Base-by-base conservation (phyloP, 2,329 filamentous ascomycete genomes). In the Clonostachys rhizophaga region DNA sequence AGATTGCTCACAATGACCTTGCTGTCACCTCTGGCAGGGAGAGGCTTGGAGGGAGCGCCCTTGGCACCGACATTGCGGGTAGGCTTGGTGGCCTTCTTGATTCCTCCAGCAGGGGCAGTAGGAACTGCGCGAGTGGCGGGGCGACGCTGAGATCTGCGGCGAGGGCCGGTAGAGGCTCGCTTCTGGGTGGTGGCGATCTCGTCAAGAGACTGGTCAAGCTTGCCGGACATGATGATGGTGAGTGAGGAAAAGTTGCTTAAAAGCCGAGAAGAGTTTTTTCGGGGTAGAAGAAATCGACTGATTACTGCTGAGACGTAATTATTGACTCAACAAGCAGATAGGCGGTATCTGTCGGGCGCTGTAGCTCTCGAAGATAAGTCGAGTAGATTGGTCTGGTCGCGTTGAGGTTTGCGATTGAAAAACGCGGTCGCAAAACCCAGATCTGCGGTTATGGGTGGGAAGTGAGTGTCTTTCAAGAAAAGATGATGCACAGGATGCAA, bases 1-100 rank as follows among this genome's bases (percentile, higher is more conserved):
- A 99, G 81, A 77, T 95, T 95, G 86, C 90, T 96, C 74, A 99
- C 92, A 71, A 96, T 89, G 74, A 97, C 92, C 76, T 96, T 97
- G 79, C 90, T 95, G 58, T 95, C 90, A 62, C 83, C 84, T 60
- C 75, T 74, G 51, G 72, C 68, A 55, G 76, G 71, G 49, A 79
- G 70, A 50, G 81, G 79, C 65, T 84, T 87, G 58, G 81, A 79
- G 52, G 88, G 82, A 40, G 77, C 73, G 51, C 80, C 72, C 71
- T 84, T 84, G 57, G 76, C 74, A 42, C 74, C 71, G 50, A 73
- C 70, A 54, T 75, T 75, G 60, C 86, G 87, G 49, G 76, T 65
- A 56, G 75, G 68, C 61, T 78, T 87, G 49, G 80, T 76, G 57
- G 75, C 83, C 80, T 96, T 96, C 71, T 89, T 84, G 58, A 96